Percentiles rank a stretch among this genome's conserved stretches.
Evolutionary conservation across 2,329 filamentous ascomycete species (phyloP).

Genomic region (Colletotrichum sp.): DNA sequence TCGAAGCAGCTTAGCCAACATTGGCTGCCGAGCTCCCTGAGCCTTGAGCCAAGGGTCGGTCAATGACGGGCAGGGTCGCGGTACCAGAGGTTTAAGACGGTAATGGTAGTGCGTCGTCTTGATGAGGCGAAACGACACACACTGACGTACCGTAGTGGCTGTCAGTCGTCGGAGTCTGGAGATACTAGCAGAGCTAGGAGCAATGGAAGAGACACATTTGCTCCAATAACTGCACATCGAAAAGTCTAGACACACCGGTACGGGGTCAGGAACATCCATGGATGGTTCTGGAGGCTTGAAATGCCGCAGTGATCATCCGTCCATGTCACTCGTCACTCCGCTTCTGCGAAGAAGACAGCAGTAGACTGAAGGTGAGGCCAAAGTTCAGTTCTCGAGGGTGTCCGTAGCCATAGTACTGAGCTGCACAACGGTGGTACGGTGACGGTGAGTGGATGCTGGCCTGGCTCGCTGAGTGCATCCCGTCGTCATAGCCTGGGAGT

Average conservation of each 20-base stretch:
- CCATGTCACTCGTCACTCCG: not conserved
- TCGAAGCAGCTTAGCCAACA: not conserved
- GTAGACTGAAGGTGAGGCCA: slow-evolving; percentile 5
- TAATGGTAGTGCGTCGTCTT: not conserved
- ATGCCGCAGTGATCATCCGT: not conserved
- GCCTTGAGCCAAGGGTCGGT: not conserved
- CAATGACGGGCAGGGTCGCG: not conserved
- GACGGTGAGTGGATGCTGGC: slow-evolving; percentile 4
- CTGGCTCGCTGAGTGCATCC: not conserved
- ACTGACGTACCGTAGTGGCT: not conserved
- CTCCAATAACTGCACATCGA: not conserved
- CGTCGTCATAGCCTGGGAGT: slow-evolving; percentile 15
- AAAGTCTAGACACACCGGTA: not conserved
- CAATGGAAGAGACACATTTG: not conserved
- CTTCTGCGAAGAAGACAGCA: not conserved
- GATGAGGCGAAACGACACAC: not conserved
- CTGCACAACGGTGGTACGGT: slow-evolving; percentile 1
- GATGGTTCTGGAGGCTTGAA: not conserved
- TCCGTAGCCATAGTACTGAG: not conserved
- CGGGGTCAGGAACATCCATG: not conserved
- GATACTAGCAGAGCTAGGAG: not conserved
- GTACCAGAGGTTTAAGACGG: not conserved
- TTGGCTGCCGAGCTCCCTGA: not conserved
- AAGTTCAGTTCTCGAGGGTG: not conserved
- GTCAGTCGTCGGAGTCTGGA: not conserved